A percentile compares a stretch with the other conserved stretches of the same genome.
These are phyloP conservation scores for Cadophora malorum DNA, from an alignment of 2,329 filamentous ascomycete species.

Conservation along the genomic window DNA sequence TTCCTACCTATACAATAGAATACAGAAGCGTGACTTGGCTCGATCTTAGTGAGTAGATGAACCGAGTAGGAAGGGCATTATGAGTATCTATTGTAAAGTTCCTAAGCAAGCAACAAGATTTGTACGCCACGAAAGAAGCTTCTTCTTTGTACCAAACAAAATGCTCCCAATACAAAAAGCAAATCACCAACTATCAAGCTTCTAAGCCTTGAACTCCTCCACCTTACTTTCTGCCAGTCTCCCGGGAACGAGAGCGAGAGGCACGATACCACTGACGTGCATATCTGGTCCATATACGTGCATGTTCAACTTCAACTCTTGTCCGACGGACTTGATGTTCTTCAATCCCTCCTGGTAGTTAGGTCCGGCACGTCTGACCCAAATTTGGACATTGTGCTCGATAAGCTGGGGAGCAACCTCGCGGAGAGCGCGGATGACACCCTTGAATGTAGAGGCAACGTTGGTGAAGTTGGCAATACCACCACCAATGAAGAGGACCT, in stretches of 20 bases:
- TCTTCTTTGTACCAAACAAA: constrained; percentile 35
- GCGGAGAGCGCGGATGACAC: constrained; percentile 94
- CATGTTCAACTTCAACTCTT: constrained; percentile 95
- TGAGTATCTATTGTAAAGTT: constrained; percentile 43
- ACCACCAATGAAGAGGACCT: constrained; percentile 99
- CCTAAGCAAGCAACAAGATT: constrained; percentile 32
- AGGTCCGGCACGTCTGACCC: constrained; percentile 87
- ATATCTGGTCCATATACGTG: constrained; percentile 84
- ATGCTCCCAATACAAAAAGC: constrained; percentile 29
- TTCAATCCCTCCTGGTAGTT: constrained; percentile 99
- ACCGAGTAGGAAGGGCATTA: constrained; percentile 33
- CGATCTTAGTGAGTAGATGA: neutral
- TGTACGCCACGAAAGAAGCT: constrained; percentile 35
- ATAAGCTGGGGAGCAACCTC: constrained; percentile 84
- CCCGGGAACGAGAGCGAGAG: constrained; percentile 78
- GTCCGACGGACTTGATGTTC: constrained; percentile 97
- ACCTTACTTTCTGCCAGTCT: constrained; percentile 67
- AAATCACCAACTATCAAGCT: constrained; percentile 31
- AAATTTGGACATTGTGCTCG: constrained; percentile 98
- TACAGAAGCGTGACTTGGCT: neutral
- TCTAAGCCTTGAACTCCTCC: constrained; percentile 59
- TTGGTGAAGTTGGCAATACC: constrained; percentile 99
- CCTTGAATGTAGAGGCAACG: constrained; percentile 99
- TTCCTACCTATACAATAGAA: constrained; percentile 1
- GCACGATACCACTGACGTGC: constrained; percentile 95